Evolutionary conservation across 23 red algal species (phyloP).

Genomic region (Pyropia yezoensis): DNA sequence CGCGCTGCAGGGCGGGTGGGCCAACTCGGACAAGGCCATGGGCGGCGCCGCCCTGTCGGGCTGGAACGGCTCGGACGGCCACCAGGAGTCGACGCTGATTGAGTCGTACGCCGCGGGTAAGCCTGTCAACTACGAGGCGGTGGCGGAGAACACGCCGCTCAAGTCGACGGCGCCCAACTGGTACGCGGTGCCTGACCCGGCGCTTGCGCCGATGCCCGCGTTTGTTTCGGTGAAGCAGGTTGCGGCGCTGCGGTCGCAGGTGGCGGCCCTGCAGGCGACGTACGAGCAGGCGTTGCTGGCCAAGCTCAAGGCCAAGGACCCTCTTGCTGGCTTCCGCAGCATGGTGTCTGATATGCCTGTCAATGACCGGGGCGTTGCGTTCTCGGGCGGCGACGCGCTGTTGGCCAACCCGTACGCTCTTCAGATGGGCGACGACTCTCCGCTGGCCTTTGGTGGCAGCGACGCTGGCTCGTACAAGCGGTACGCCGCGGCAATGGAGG

Average conservation of each 20-base stretch:
- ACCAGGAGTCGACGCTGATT: conserved; percentile 37
- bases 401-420: conserved; percentile 36
- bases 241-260: conserved; percentile 11
- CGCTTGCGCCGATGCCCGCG: conserved; percentile 33
- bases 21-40: conserved; percentile 78
- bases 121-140: conserved; percentile 38
- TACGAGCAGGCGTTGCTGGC: conserved; percentile 24
- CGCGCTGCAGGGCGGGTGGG: conserved; percentile 59
- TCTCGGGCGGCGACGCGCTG: conserved; percentile 32
- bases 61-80: conserved; percentile 61
- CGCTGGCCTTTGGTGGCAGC: conserved; percentile 22
- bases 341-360: conserved; percentile 35
- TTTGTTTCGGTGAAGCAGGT: conserved; percentile 47
- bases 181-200: conserved; percentile 50
- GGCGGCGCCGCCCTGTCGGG: conserved; percentile 61
- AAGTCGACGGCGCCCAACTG: conserved; percentile 60
- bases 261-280: conserved; percentile 27
- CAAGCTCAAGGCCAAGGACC: conserved; percentile 23
- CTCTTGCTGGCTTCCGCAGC: conserved; percentile 10
- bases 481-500: conserved; percentile 34
- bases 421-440: conserved; percentile 19
- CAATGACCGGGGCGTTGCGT: conserved; percentile 31
- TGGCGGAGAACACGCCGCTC: conserved; percentile 60
- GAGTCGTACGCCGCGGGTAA: conserved; percentile 17
- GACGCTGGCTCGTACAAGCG: conserved; percentile 45